A percentile compares a stretch with the other conserved stretches of the same genome.
Conservation (phyloP, 2,329 filamentous ascomycete genomes). For the Ascocoryne sarcoides region DNA sequence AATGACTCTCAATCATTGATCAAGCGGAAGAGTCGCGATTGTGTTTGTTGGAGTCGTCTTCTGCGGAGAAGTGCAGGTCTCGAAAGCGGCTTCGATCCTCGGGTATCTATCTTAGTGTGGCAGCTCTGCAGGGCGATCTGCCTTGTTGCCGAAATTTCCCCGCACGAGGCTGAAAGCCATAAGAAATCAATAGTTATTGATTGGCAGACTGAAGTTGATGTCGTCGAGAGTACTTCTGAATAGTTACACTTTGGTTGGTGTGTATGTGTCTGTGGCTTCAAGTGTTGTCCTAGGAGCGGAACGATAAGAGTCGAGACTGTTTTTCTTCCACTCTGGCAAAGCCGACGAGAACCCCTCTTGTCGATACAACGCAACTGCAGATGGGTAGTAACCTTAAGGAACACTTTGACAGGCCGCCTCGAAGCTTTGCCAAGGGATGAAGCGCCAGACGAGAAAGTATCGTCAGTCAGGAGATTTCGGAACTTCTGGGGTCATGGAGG, state of each 20-base stretch:
- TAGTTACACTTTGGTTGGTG: constrained; percentile 1
- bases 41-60: not conserved
- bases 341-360: not conserved
- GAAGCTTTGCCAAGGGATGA: not conserved
- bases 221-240: not conserved
- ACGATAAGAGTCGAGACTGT: no score
- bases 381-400: not conserved
- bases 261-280: not conserved
- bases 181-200: no score
- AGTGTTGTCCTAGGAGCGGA: not conserved
- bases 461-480: not conserved
- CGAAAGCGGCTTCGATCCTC: not conserved
- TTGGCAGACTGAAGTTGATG: constrained; percentile 1
- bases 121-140: constrained; percentile 4
- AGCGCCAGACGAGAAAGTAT: no score
- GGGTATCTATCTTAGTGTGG: not conserved
- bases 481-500: not conserved
- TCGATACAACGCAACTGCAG: not conserved
- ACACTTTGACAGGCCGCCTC: not conserved
- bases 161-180: constrained; percentile 12
- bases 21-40: not conserved
- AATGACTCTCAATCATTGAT: not conserved
- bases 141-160: constrained; percentile 7
- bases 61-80: not conserved
- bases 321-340: no score